Evolutionary conservation across 495 filamentous ascomycete genomes (phyloP), one percentile per base, ranked within the genome.

Genomic region (Clavariopsis aquatica): DNA sequence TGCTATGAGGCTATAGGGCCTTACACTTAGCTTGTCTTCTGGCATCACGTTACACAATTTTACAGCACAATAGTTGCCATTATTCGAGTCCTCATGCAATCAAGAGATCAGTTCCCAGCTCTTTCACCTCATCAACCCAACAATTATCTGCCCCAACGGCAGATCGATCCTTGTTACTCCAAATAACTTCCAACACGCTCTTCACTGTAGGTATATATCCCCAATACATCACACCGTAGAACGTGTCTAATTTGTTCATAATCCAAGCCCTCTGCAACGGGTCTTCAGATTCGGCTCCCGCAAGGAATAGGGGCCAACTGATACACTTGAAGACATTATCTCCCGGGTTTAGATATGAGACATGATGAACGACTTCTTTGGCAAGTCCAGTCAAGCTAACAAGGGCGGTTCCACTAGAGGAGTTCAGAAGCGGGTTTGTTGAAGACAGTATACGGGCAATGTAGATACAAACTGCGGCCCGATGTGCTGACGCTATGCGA

Each of bases 391-490:
- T 46, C 3, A 70, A n/a, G 22, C 52, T 57, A n/a, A 62, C 34
- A 17, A 65, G 23, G 5, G 52, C 56, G n/a, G 43, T 46, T 9
- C 29, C 29, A 36, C 56, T 62, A n/a, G 59, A 47, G 7, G 57
- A 24, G n/a, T 49, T 34, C 3, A 70, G 38, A 1, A 66, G 59
- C 0, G 63, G 58, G 38, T 56, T 49, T 27, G 4, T 67, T 23
- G 3, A 26, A 12, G 68, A 54, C 13, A 66, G 23, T 1, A 66
- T 34, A 1, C 68, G 20, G 5, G 54, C 53, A 22, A 70, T 23
- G 54, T 62, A 70, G 24, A 70, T 60, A 38, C 68, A 66, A 17
- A 70, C 68, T 12, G 68, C 68, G 9, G 63, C 19, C 22, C 60
- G 58, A 38, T 63, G 68, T 12, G 68, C 68, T 10, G 68, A 62